These are phyloP conservation scores for Chloropicon primus DNA, from an alignment of 139 green algal species.

Conservation along the genomic window DNA sequence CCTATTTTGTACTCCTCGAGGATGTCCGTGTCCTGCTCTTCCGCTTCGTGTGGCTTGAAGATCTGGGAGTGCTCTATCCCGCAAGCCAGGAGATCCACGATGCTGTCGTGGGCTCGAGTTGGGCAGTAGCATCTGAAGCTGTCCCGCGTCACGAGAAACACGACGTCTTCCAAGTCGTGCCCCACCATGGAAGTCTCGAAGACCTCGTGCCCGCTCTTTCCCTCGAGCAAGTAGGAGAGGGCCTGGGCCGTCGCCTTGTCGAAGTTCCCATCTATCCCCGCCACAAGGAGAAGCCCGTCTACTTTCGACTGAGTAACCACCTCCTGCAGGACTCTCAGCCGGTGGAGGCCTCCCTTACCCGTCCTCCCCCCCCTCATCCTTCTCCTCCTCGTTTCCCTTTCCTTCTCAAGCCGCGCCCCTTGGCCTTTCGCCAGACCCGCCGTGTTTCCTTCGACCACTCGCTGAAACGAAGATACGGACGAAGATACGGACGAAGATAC, in stretches of 20 bases:
- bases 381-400: background rate
- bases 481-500: no score
- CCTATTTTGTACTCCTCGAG: conserved; percentile 27
- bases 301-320: background rate
- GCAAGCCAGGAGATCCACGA: background rate
- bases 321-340: background rate
- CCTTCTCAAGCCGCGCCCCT: no score
- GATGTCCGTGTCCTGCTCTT: conserved; percentile 15
- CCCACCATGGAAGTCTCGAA: conserved; percentile 13
- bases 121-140: background rate
- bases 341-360: background rate
- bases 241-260: conserved; percentile 10
- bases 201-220: conserved; percentile 14
- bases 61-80: conserved; percentile 2
- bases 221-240: conserved; percentile 16
- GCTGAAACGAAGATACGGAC: no score
- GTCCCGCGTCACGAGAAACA: conserved; percentile 6
- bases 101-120: background rate
- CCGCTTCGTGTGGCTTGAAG: conserved; percentile 1
- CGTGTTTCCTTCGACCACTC: no score
- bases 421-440: no score
- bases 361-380: background rate
- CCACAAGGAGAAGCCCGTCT: conserved; percentile 16
- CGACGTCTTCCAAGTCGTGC: conserved; percentile 11
- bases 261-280: conserved; percentile 18